Evolutionary conservation across 192 early-diverging fungal species (phyloP).

Genomic region (Coemansia sp.): DNA sequence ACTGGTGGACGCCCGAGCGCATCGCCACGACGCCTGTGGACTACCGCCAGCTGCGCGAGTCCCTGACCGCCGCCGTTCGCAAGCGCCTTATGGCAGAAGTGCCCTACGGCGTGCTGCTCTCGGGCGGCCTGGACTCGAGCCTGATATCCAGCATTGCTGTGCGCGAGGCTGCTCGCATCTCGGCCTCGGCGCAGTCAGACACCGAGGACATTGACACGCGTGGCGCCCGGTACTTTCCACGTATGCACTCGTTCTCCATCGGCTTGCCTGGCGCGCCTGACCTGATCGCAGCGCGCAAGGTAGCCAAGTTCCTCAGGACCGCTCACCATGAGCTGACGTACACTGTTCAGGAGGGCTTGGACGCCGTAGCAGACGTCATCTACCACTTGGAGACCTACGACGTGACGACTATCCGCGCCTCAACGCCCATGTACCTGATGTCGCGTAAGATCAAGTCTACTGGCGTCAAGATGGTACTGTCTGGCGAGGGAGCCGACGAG

Average conservation of each 20-base stretch:
- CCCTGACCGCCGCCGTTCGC: conserved; percentile 83
- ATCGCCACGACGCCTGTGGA: conserved; percentile 35
- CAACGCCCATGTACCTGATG: conserved; percentile 98
- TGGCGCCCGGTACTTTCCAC: conserved; percentile 72
- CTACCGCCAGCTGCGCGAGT: conserved; percentile 72
- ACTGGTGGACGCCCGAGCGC: conserved; percentile 71
- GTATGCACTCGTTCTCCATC: conserved; percentile 96
- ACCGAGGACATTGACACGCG: conserved; percentile 64
- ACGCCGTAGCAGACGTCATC: conserved; percentile 93
- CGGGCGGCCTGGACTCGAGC: conserved; percentile 92
- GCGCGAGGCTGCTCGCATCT: conserved; percentile 72
- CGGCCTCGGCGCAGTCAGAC: conserved; percentile 48
- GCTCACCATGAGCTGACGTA: conserved; percentile 96
- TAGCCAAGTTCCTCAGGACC: conserved; percentile 87
- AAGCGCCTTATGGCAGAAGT: conserved; percentile 98
- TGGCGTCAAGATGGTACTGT: conserved; percentile 99
- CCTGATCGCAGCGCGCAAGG: conserved; percentile 82
- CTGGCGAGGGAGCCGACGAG: conserved; percentile 96
- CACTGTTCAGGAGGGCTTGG: conserved; percentile 92
- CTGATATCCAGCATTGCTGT: conserved; percentile 94
- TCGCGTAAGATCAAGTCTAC: conserved; percentile 97
- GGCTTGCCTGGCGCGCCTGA: conserved; percentile 93
- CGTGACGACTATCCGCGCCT: conserved; percentile 96
- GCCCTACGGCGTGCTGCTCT: conserved; percentile 94
- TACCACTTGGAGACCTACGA: conserved; percentile 99